These are phyloP conservation scores for Plasmodium gonderi DNA, from an alignment of 169 alveolate species.

Conservation along the genomic window DNA sequence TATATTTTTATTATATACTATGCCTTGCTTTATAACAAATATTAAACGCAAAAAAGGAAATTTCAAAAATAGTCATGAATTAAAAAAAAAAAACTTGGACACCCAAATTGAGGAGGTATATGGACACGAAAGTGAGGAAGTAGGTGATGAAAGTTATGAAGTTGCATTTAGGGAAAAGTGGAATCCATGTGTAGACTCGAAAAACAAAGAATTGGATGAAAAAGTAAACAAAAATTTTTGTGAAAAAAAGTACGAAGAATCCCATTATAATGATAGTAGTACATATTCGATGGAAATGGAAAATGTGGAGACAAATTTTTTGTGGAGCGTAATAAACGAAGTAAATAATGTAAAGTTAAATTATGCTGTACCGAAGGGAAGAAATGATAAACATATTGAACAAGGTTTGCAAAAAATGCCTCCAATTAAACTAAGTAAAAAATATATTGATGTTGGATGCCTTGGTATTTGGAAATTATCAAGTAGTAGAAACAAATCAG, in stretches of 20 bases:
- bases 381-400: neutral
- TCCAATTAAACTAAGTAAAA: conserved; percentile 42
- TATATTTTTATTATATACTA: neutral
- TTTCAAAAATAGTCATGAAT: neutral
- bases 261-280: neutral
- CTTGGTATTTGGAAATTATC: conserved; percentile 71
- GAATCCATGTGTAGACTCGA: neutral
- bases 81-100: neutral
- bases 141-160: conserved; percentile 3
- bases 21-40: neutral
- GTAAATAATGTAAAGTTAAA: neutral
- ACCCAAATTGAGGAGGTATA: neutral
- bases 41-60: neutral
- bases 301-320: neutral
- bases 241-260: neutral
- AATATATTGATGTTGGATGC: conserved; percentile 68
- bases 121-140: neutral
- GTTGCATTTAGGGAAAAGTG: neutral
- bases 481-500: conserved; percentile 68
- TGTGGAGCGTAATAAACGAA: conserved; percentile 13
- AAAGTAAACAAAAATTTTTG: neutral
- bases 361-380: neutral
- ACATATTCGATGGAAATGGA: neutral
- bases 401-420: conserved; percentile 9
- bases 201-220: neutral